Conservation (phyloP, 140 eudicot genomes). For the Anethum foeniculum region DNA sequence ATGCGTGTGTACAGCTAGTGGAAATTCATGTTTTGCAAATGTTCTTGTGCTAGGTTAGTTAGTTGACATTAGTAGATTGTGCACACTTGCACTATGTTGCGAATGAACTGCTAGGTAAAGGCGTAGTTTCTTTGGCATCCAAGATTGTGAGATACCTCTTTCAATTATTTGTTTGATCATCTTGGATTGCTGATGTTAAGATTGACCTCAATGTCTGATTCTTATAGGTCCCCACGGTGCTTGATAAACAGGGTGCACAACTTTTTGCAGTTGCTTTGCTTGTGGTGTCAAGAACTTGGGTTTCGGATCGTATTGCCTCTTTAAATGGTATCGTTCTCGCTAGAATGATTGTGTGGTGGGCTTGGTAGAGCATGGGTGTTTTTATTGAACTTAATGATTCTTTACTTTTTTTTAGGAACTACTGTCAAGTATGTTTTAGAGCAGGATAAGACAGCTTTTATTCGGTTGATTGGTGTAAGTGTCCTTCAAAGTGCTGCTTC, state of each 20-base stretch:
- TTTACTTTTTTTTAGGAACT: constrained; percentile 47
- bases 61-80: not conserved
- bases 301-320: constrained; percentile 97
- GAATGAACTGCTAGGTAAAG: not conserved
- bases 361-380: not conserved
- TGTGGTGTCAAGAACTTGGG: constrained; percentile 87
- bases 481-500: constrained; percentile 97
- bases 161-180: not conserved
- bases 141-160: not conserved
- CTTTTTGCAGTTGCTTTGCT: constrained; percentile 87
- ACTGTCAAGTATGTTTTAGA: constrained; percentile 91
- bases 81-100: not conserved
- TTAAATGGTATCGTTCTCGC: constrained; percentile 52
- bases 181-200: not conserved
- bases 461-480: constrained; percentile 85
- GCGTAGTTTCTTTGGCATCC: not conserved
- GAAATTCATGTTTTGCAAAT: not conserved
- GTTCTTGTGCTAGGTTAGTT: not conserved
- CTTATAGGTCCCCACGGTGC: constrained; percentile 80
- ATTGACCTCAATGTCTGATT: constrained; percentile 20
- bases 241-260: constrained; percentile 95
- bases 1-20: not conserved
- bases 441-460: constrained; percentile 86
- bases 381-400: not conserved
- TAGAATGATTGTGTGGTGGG: not conserved